Base-by-base conservation (phyloP, 1,284 basidiomycete genomes). In the Xerocomus minutiporus region DNA sequence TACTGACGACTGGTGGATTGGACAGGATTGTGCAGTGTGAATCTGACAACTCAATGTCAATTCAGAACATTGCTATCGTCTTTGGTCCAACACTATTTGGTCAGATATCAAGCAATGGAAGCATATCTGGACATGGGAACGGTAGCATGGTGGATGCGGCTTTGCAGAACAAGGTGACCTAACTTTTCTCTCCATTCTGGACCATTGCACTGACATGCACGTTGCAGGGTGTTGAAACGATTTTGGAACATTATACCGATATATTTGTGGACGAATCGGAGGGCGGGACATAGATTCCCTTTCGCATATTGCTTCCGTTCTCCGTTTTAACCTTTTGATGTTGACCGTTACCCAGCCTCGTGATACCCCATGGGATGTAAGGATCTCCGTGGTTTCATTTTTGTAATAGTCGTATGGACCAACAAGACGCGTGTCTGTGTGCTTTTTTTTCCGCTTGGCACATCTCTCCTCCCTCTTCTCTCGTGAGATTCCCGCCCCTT, bases 61-160 rank as follows among this genome's bases (percentile, higher is more conserved):
- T 88, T 48, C 88, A 91, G 59, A 99, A 99, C 71, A 73, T 99
- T 32, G 87, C 93, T 6, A 97, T 99, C 61, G 93, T 99, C 8
- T 99, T 99, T 71, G 96, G 97, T 1, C 96, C 96, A 8, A 98
- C 96, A 5, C 73, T 99, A 35, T 88, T 97, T 62, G 86, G 91
- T 17, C 79, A 79, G 60, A 54, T 57, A 36, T 61, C 67, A 20
- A 49, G 61, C 29, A 71, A 60, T 50, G 66, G 67, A 17, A 71
- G 76, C 74, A 59, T 79, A 72, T 69, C 86, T 83, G 73, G 59
- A 23, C 67, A 68, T 38, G 58, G 65, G 39, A 75, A 72, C 35
- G 74, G 73, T 45, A 71, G 72, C 40, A 81, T 83, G 70, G 77
- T 72, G 8, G 81, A 82, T 61, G 71, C 81, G n/a, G 72, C 75